Conservation (phyloP, 345 rosid species). For the Atalantia buxifolia region DNA sequence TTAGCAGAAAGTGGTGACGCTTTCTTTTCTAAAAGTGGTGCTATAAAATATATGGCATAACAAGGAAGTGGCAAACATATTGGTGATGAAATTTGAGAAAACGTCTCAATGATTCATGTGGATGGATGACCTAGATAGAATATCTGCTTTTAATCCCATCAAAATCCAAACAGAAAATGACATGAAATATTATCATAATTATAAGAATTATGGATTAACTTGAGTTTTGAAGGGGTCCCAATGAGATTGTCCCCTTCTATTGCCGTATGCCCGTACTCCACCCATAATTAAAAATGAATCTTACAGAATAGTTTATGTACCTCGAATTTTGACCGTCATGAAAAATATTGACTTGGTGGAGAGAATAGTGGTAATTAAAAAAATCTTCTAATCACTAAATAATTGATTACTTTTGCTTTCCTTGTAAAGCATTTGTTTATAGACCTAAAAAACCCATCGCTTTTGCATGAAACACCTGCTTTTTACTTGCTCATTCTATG, state of each 20-base stretch:
- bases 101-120: background rate
- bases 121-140: constrained; percentile 6
- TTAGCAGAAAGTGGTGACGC: constrained; percentile 11
- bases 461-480: constrained; percentile 21
- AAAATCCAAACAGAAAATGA: constrained; percentile 8
- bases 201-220: background rate
- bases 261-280: background rate
- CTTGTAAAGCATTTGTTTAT: background rate
- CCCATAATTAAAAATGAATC: background rate
- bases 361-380: too few species aligned
- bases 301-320: background rate
- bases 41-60: background rate
- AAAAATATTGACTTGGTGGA: background rate
- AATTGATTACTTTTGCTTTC: background rate
- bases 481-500: background rate
- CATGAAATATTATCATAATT: constrained; percentile 6
- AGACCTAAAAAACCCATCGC: background rate
- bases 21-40: constrained; percentile 9
- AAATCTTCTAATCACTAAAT: too few species aligned
- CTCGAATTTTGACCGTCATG: background rate
- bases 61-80: constrained; percentile 3
- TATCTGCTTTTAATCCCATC: constrained; percentile 11
- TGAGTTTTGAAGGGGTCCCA: constrained; percentile 1
- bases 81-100: constrained; percentile 2
- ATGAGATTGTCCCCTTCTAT: background rate